Evolutionary conservation across 73 alveolate genomes (phyloP), one percentile per base, ranked within the genome.

Genomic region (Tetrahymena malaccensis): DNA sequence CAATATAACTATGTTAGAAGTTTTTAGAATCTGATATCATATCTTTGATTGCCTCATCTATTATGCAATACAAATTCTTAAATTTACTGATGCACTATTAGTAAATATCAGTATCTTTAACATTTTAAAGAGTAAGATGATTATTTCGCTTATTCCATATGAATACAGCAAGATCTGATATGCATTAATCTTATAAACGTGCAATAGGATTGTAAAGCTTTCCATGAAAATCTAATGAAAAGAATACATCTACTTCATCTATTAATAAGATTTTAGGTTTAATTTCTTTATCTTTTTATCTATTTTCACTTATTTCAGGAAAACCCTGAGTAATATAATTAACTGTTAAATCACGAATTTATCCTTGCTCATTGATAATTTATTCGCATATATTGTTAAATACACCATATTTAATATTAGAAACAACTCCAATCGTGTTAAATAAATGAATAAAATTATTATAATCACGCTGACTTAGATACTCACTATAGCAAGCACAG

Each of bases 191-290:
- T 70, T 70, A 19, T n/a, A 70, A 31, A 31, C 89, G 37, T 3
- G 89, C 37, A 9, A 70, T 11, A 0, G 89, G 89, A 17, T 25
- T 70, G 19, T 70, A 70, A 12, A 27, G 21, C 4, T 33, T 70
- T n/a, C 89, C 89, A 70, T 70, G 25, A 70, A 27, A 70, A 40
- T 40, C 44, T 25, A 25, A n/a, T 25, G 34, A n/a, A 70, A 94
- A 94, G 33, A 94, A 94, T 17, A 94, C 94, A 56, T 94, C 96
- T 31, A 55, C 96, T 56, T 94, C 96, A 56, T 94, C 96, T 7
- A 94, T 94, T 31, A 94, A 33, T 33, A 94, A 31, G 1, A 94
- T 57, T 55, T 43, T 17, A 10, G 58, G 58, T 34, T 35, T 94
- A 21, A 0, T 22, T 25, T 56, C n/a, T 43, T 31, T 27, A 22